Base-by-base conservation (phyloP, 768 basidiomycete species). In the Termitomyces sp. region DNA sequence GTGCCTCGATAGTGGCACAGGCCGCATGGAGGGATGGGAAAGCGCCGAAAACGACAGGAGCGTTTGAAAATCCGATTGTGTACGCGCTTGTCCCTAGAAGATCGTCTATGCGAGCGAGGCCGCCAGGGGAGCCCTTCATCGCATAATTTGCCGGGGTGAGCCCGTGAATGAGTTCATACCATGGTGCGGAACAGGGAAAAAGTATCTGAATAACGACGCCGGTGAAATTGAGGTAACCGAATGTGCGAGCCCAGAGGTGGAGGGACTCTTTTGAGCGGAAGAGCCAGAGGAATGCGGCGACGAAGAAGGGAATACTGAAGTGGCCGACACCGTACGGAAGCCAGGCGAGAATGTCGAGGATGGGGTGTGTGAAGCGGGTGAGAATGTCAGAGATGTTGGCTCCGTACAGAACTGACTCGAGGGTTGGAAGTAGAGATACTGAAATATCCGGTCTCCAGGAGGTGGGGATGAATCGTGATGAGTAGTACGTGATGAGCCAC, bases 121-220 rank as follows among this genome's bases (percentile, higher is more conserved):
- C 97, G 9, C 93, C 96, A 2, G 97, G 84, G 0, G 94, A 98
- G 21, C 97, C 97, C 45, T 83, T 84, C 80, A 96, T 94, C 46
- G 74, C 74, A 74, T 98, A 98, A 64, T 93, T 83, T 32, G 97
- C 97, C 0, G 97, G 97, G 0, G 92, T 96, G 37, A 98, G 84
- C 1, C 97, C 97, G 67, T 98, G 87, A 61, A 97, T 92, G 63
- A 98, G 81, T 66, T 98, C 96, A 71, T 98, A 99, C 97, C 97
- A 89, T 5, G 97, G 97, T 1, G 97, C 87, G 1, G 96, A 85
- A 65, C 94, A 97, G 0, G 96, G 97, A 55, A 98, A 79, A 35
- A 91, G 65, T 65, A 97, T 85, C 68, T 98, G 96, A 55, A 85
- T 79, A 64, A 94, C 70, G 34, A 98, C 97, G 1, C 94, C 96